These are phyloP conservation scores for Liquidambar formosana DNA, from an alignment of 164 flowering plant genomes.

Conservation along the genomic window DNA sequence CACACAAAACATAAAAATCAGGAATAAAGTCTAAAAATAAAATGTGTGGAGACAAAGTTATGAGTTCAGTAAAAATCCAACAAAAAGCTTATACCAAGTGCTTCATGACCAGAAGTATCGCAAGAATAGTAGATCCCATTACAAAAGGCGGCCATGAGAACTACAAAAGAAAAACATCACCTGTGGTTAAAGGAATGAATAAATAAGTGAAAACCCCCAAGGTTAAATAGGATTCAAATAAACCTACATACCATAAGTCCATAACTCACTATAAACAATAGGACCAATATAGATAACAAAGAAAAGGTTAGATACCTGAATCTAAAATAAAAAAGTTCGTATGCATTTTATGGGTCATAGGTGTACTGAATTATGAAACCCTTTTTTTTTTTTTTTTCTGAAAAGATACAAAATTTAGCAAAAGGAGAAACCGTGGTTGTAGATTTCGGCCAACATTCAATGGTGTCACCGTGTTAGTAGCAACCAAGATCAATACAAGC, in stretches of 20 bases:
- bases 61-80: background rate
- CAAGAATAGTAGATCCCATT: constrained; percentile 81
- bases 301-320: background rate
- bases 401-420: no score
- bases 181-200: constrained; percentile 24
- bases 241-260: background rate
- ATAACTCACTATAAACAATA: background rate
- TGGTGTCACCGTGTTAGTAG: background rate
- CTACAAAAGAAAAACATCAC: constrained; percentile 55
- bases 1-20: constrained; percentile 15
- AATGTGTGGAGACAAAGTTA: background rate
- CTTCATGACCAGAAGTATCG: constrained; percentile 78
- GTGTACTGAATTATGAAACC: background rate
- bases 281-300: background rate
- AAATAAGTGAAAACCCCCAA: constrained; percentile 13
- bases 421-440: no score
- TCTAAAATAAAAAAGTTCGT: background rate
- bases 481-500: background rate
- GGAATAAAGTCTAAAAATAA: background rate
- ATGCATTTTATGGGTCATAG: background rate
- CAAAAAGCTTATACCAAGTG: constrained; percentile 63
- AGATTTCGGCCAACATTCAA: no score
- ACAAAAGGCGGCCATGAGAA: constrained; percentile 94
- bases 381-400: no score
- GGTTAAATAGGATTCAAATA: background rate